phyloP scores from a whole-genome alignment of 345 rosid genomes.

The Viola odorata region DNA sequence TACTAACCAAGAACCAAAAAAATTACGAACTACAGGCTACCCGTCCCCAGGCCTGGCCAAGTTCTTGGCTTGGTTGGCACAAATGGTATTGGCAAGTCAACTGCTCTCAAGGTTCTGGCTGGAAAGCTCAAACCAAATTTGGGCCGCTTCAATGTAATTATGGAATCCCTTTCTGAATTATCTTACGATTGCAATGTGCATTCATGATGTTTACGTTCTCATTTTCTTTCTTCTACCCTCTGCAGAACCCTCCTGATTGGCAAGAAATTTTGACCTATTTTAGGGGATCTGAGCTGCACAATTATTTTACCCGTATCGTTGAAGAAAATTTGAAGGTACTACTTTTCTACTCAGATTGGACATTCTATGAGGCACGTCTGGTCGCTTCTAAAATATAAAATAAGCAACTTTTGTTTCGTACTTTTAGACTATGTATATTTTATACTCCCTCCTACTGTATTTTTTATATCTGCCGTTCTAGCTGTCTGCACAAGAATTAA shows the following conservation, averaged over 20 bases:
- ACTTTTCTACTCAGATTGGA: too few relatives aligned
- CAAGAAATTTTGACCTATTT: slow-evolving; percentile 95
- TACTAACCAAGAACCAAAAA: not conserved
- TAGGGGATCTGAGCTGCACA: slow-evolving; percentile 95
- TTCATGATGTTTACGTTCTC: too few relatives aligned
- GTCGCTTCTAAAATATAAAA: too few relatives aligned
- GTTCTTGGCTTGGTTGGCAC: slow-evolving; percentile 99
- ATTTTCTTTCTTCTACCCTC: too few relatives aligned
- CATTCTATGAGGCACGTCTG: too few relatives aligned
- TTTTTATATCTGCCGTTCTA: too few relatives aligned
- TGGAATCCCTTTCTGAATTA: too few relatives aligned
- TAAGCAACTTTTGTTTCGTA: too few relatives aligned
- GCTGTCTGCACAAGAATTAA: too few relatives aligned
- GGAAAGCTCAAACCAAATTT: slow-evolving; percentile 95
- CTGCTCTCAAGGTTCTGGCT: slow-evolving; percentile 90
- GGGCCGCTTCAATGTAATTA: slow-evolving; percentile 79
- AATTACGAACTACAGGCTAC: slow-evolving; percentile 52
- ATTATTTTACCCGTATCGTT: slow-evolving; percentile 88
- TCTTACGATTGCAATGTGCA: too few relatives aligned
- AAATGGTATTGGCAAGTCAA: slow-evolving; percentile 96
- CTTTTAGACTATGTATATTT: too few relatives aligned
- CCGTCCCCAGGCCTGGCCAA: slow-evolving; percentile 98
- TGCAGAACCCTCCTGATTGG: slow-evolving; percentile 99
- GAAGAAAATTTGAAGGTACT: slow-evolving; percentile 91
- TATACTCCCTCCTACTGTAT: too few relatives aligned